phyloP scores from a whole-genome alignment of 2,329 filamentous ascomycete genomes.

The Mariannaea sp. region DNA sequence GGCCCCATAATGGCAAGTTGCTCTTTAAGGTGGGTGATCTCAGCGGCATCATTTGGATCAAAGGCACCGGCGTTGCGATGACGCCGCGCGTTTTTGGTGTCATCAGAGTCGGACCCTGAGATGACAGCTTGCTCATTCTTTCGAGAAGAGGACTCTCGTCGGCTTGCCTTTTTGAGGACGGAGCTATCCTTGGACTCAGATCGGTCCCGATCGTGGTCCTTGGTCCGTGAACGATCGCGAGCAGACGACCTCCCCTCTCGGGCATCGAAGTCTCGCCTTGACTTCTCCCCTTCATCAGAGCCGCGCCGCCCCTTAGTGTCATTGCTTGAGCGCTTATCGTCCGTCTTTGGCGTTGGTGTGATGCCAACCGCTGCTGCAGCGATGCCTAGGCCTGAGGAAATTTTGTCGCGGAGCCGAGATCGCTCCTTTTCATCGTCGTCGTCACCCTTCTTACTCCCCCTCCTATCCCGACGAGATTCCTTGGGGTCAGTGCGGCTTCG shows the following conservation, averaged over 20 bases:
- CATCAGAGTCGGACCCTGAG: constrained; percentile 49
- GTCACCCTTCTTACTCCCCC: constrained; percentile 39
- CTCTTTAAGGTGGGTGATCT: constrained; percentile 55
- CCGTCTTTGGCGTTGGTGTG: constrained; percentile 46
- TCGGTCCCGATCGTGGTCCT: constrained; percentile 29
- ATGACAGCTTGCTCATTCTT: constrained; percentile 43
- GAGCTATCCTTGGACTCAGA: constrained; percentile 13
- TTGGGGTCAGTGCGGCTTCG: constrained; percentile 32
- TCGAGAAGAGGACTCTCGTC: constrained; percentile 47
- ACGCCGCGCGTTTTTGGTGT: constrained; percentile 48
- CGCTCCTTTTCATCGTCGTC: constrained; percentile 48
- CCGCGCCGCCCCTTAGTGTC: constrained; percentile 38
- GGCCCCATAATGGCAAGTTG: constrained; percentile 52
- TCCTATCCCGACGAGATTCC: constrained; percentile 39
- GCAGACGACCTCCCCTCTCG: constrained; percentile 25
- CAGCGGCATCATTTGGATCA: constrained; percentile 57
- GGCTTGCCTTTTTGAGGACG: constrained; percentile 39
- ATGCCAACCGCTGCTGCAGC: constrained; percentile 56
- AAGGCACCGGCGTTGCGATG: constrained; percentile 50
- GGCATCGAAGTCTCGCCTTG: constrained; percentile 28
- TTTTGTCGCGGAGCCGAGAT: constrained; percentile 53
- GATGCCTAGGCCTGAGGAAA: constrained; percentile 53
- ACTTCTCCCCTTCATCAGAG: constrained; percentile 40
- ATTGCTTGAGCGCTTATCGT: constrained; percentile 44
- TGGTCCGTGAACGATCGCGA: constrained; percentile 26